phyloP scores from a whole-genome alignment of 768 basidiomycete species.

The Tricholoma matsutake region DNA sequence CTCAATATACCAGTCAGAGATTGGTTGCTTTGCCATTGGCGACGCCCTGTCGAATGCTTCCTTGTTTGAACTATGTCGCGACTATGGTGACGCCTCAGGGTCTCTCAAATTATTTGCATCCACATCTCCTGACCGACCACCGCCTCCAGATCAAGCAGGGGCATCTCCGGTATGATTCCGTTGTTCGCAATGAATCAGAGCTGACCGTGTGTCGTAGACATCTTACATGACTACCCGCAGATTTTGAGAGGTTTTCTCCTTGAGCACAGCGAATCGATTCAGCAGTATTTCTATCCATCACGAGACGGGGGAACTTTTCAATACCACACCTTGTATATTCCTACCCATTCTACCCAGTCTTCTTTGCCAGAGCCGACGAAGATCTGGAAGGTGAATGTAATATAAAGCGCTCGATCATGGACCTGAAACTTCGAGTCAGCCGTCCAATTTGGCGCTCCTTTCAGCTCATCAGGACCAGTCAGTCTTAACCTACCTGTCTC shows the following conservation, averaged over 20 bases:
- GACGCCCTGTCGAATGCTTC: conserved; percentile 37
- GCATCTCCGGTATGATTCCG: conserved; percentile 16
- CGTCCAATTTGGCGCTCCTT: conserved; percentile 11
- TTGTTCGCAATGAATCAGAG: not conserved
- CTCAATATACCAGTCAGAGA: conserved; percentile 47
- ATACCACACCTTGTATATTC: not conserved
- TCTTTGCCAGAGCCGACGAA: conserved; percentile 9
- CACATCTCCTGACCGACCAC: conserved; percentile 40
- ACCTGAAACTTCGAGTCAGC: conserved; percentile 4
- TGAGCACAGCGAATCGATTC: too few relatives aligned
- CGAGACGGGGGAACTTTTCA: not conserved
- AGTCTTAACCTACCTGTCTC: not conserved
- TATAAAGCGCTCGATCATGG: conserved; percentile 6
- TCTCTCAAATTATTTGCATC: conserved; percentile 52
- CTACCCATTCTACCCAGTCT: not conserved
- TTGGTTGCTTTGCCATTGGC: conserved; percentile 42
- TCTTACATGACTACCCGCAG: conserved; percentile 1
- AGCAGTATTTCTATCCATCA: not conserved
- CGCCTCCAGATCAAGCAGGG: conserved; percentile 16
- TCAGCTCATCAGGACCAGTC: not conserved
- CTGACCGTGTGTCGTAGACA: conserved; percentile 1
- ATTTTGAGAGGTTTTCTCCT: not conserved
- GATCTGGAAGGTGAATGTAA: conserved; percentile 20
- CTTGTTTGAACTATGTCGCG: conserved; percentile 40
- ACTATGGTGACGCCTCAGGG: conserved; percentile 44